Evolutionary conservation across 2,329 filamentous ascomycete genomes (phyloP).

Genomic region (Alternaria gaisen): DNA sequence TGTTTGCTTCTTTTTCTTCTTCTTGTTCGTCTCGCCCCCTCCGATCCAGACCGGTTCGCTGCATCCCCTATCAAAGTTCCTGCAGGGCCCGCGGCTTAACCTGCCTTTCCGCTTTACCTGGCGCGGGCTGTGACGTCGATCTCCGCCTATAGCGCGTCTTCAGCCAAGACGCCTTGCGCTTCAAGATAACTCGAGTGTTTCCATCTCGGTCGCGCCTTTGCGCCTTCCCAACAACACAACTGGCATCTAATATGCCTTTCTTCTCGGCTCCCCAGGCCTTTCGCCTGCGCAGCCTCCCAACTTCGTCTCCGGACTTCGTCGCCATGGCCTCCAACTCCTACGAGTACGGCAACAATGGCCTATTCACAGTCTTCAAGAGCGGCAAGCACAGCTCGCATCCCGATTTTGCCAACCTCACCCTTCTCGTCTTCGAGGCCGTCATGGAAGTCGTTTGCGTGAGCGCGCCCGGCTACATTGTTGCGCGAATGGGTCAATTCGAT

Average conservation of each 20-base stretch:
- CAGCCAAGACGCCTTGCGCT: constrained; percentile 29
- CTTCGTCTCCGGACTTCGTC: constrained; percentile 35
- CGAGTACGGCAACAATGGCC: constrained; percentile 40
- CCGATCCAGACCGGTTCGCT: not conserved
- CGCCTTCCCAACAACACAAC: constrained; percentile 15
- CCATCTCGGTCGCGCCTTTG: constrained; percentile 21
- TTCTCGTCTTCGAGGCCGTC: constrained; percentile 93
- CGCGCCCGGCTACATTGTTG: constrained; percentile 91
- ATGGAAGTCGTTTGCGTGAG: constrained; percentile 95
- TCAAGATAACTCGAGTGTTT: constrained; percentile 26
- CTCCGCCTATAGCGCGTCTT: constrained; percentile 8
- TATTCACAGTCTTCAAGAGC: constrained; percentile 44
- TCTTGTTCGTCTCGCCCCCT: not conserved
- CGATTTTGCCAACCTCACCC: constrained; percentile 72
- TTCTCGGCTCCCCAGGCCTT: constrained; percentile 45
- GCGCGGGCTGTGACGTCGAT: constrained; percentile 23
- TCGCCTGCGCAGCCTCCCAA: constrained; percentile 46
- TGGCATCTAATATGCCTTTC: constrained; percentile 39
- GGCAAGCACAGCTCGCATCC: constrained; percentile 62
- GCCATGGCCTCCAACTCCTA: constrained; percentile 47
- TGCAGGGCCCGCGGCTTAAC: constrained; percentile 3
- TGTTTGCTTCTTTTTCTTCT: constrained; percentile 1
- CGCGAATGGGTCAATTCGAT: constrained; percentile 89
- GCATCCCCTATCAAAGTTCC: not conserved
- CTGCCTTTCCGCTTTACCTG: constrained; percentile 8